phyloP scores from a whole-genome alignment of 495 filamentous ascomycete genomes.

The Aspergillus hancockii region DNA sequence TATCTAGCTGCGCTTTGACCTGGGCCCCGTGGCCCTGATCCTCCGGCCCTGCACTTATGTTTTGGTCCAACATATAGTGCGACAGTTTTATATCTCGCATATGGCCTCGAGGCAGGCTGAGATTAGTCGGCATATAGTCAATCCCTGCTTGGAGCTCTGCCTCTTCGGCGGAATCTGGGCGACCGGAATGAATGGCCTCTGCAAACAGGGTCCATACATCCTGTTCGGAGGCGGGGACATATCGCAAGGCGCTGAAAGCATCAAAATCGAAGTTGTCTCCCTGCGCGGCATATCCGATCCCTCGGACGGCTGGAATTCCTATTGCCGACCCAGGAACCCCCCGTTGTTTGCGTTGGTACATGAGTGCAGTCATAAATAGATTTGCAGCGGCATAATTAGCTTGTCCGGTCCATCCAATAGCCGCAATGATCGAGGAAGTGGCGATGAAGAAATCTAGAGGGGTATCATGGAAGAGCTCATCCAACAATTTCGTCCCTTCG shows the following conservation, averaged over 20 bases:
- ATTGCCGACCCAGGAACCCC: background rate
- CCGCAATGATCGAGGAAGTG: slow-evolving; percentile 54
- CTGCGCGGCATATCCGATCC: background rate
- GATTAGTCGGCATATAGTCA: background rate
- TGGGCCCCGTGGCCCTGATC: background rate
- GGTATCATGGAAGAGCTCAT: slow-evolving; percentile 27
- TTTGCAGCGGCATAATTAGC: slow-evolving; percentile 61
- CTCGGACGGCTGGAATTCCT: background rate
- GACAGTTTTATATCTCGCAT: background rate
- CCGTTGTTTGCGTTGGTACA: background rate
- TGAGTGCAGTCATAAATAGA: slow-evolving; percentile 17
- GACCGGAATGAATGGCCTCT: background rate
- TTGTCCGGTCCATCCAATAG: slow-evolving; percentile 56
- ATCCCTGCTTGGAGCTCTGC: background rate
- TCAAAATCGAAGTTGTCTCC: background rate
- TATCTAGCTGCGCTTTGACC: background rate
- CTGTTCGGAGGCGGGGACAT: background rate
- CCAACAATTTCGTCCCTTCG: slow-evolving; percentile 26
- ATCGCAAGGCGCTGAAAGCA: background rate
- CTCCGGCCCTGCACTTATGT: background rate
- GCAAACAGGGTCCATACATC: background rate
- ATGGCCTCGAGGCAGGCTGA: background rate
- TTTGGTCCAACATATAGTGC: background rate
- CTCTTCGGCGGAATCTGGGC: background rate
- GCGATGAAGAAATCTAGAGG: slow-evolving; percentile 63